Base-by-base conservation (phyloP, 208 protist species). In the Porcisia hertigi region DNA sequence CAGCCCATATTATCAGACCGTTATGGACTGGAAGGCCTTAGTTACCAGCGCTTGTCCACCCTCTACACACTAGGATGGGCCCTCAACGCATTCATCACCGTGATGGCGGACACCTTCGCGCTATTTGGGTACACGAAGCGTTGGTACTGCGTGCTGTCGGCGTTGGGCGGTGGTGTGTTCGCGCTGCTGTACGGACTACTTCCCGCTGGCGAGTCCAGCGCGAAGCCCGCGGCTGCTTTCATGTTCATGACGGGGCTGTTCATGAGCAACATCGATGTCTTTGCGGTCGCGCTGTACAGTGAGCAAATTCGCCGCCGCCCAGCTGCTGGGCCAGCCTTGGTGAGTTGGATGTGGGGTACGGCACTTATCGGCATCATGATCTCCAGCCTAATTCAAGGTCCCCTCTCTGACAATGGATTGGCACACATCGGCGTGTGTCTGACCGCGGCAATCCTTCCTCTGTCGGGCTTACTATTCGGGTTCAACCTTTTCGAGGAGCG, bases 61-160 rank as follows among this genome's bases (percentile, higher is more conserved):
- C 64, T 93, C 54, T 79, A 86, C 52, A 71, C 79, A 2, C 78
- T 96, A 54, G 92, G 84, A 23, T 92, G 86, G 79, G 84, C 89
- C 39, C 76, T 92, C 62, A 96, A 92, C 72, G 77, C 92, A 58
- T 75, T 93, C 67, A 83, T 83, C 52, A 91, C 87, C 16, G 81
- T 89, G 43, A 69, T 94, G 36, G 86, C 82, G 23, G 92, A 94
- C 71, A 85, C 82, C 66, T 87, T 94, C 53, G 80, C 86, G 9
- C 63, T 94, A 18, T 84, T 90, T 34, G 86, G 88, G 39, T 94
- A 94, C 79, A 88, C 86, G 9, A 94, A 93, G 82, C 86, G 90
- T 7, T 96, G 88, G 88, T 93, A 92, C 87, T 73, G 82, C 47
- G 75, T 87, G 41, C 8, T 86, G 8, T 94, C 87, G 3, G 83